Evolutionary conservation across 345 rosid species (phyloP).

Genomic region (Viola odorata): DNA sequence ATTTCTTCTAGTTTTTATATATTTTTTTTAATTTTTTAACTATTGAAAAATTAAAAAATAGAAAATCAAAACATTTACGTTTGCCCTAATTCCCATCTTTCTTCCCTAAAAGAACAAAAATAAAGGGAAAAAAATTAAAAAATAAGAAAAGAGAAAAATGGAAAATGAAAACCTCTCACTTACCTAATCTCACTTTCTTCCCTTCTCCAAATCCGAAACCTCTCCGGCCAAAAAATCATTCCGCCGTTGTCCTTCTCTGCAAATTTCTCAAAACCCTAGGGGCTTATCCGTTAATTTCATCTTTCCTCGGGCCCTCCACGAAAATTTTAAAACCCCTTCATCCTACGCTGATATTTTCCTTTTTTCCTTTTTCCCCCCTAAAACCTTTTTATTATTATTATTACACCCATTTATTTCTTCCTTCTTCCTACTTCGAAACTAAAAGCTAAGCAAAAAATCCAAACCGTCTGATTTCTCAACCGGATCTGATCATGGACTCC

Average conservation of each 20-base stretch:
- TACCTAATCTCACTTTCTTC: not conserved
- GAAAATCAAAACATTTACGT: too few relatives aligned
- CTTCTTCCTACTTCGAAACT: not conserved
- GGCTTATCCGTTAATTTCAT: not conserved
- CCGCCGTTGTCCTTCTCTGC: constrained; percentile 7
- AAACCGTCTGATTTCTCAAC: not conserved
- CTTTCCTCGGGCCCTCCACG: not conserved
- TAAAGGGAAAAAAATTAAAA: too few relatives aligned
- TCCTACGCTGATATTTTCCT: not conserved
- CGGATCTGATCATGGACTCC: constrained; percentile 31
- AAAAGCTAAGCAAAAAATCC: not conserved
- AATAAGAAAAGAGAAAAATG: not conserved
- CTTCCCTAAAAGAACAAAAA: too few relatives aligned
- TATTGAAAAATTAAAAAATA: too few relatives aligned
- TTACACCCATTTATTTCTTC: not conserved
- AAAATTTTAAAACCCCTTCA: not conserved
- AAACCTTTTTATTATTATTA: not conserved
- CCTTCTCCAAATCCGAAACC: not conserved
- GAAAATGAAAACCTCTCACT: not conserved
- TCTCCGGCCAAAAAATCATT: not conserved
- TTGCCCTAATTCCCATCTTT: too few relatives aligned
- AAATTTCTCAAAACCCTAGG: constrained; percentile 3
- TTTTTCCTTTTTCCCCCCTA: not conserved
- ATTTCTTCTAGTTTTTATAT: too few relatives aligned
- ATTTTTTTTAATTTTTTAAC: too few relatives aligned